Evolutionary conservation across 2,329 filamentous ascomycete genomes (phyloP), one percentile per base, ranked within the genome.

Genomic region (Penicillium sp.): DNA sequence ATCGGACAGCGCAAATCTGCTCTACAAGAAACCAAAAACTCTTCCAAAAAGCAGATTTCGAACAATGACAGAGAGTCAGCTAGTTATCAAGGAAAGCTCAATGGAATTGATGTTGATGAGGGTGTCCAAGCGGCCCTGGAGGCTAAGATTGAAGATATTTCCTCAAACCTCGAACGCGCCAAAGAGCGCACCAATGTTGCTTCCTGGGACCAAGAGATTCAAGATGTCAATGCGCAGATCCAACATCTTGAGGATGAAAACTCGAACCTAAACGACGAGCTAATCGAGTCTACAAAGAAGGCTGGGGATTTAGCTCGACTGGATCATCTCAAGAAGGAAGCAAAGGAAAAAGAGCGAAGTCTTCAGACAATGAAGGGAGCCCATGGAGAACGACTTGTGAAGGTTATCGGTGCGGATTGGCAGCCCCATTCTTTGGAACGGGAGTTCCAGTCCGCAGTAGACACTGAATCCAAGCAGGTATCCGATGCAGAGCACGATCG

Each of bases 281-380:
- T 97, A 33, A 83, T 92, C 8, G 89, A 95, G 65, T 90, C 88
- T 55, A 96, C 89, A 2, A 86, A 87, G 54, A 83, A 89, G 54
- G 91, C 92, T 6, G 86, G 88, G 4, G 92, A 96, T 59, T 83
- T 92, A 35, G 94, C 93, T 12, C 88, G 89, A 64, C 81, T 99
- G 11, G 90, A 96, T 54, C 86, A 89, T 63, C 82, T 92, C 31
- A 92, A 89, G 67, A 92, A 92, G 64, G 89, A 96, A 67, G 74
- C 91, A 26, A 84, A 85, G 59, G 87, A 91, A 61, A 85, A 88
- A 53, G 84, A 89, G 70, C 83, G 85, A 31, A 89, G 89, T 58
- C 79, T 97, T 2, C 83, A 92, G 8, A 94, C 90, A 0, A 85
- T 97, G 77, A 84, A 80, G 58, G 85, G 80, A 46, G 90, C 90